phyloP scores from a whole-genome alignment of 129 eudicot genomes.

The Pittosporum tobira region DNA sequence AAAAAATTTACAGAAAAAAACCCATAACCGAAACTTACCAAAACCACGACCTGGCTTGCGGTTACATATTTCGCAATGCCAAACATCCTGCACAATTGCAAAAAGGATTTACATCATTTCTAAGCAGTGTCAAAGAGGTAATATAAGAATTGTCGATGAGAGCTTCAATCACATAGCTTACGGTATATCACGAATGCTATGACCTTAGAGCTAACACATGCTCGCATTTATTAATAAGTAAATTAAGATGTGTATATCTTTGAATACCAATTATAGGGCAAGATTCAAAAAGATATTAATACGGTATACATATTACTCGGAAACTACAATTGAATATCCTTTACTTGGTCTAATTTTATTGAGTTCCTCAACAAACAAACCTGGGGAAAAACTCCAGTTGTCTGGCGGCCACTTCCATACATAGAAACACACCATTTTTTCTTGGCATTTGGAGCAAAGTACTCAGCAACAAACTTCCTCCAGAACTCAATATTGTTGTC shows the following conservation, averaged over 20 bases:
- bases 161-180: too few species aligned
- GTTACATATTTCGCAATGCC: slow-evolving; percentile 99
- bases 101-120: slow-evolving; percentile 13
- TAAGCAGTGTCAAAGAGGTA: slow-evolving; percentile 3
- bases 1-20: not conserved
- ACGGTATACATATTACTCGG: too few species aligned
- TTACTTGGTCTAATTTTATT: not conserved
- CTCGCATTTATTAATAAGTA: not conserved
- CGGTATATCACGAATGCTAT: not conserved
- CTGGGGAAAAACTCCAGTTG: slow-evolving; percentile 98
- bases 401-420: slow-evolving; percentile 97
- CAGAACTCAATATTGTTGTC: slow-evolving; percentile 95
- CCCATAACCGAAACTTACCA: slow-evolving; percentile 76
- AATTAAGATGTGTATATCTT: not conserved
- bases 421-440: slow-evolving; percentile 99
- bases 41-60: slow-evolving; percentile 99
- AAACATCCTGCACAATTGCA: slow-evolving; percentile 66
- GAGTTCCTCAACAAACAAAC: slow-evolving; percentile 28
- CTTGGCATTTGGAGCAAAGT: slow-evolving; percentile 87
- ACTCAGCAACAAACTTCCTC: slow-evolving; percentile 95
- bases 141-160: not conserved
- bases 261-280: not conserved
- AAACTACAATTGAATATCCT: too few species aligned
- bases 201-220: not conserved
- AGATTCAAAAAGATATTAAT: not conserved